phyloP scores from a whole-genome alignment of 495 filamentous ascomycete genomes.

The Neurospora sp. region DNA sequence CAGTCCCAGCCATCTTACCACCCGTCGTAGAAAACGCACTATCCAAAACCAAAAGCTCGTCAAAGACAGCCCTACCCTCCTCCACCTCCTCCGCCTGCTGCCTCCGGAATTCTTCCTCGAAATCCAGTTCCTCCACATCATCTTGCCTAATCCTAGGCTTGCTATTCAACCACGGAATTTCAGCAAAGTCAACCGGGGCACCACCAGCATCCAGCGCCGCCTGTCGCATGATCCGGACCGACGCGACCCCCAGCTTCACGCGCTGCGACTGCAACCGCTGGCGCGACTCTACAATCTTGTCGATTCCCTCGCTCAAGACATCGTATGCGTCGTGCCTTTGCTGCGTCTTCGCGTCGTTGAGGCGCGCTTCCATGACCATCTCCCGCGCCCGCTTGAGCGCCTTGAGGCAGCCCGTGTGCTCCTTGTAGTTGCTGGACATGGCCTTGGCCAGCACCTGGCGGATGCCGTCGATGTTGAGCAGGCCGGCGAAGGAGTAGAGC shows the following conservation, averaged over 20 bases:
- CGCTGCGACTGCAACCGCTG: constrained; percentile 8
- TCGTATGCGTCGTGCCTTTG: neutral
- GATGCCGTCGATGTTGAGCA: constrained; percentile 26
- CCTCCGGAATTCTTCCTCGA: neutral
- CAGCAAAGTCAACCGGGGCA: constrained; percentile 12
- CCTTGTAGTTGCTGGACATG: constrained; percentile 16
- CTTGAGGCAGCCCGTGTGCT: constrained; percentile 15
- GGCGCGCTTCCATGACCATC: constrained; percentile 2
- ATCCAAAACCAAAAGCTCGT: neutral
- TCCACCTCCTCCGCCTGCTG: neutral
- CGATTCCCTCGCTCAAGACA: constrained; percentile 8
- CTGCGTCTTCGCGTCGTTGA: neutral
- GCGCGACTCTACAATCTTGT: constrained; percentile 2
- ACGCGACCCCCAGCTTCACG: constrained; percentile 5
- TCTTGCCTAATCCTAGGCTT: neutral
- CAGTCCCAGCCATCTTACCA: neutral
- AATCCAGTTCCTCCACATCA: neutral
- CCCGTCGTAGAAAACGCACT: neutral
- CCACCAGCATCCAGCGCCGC: constrained; percentile 12
- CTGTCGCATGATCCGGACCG: constrained; percentile 18
- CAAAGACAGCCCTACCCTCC: neutral
- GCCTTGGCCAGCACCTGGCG: constrained; percentile 19
- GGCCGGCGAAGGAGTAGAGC: constrained; percentile 25
- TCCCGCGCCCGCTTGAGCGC: constrained; percentile 23
- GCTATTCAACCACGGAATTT: constrained; percentile 12